Evolutionary conservation across 2,329 filamentous ascomycete genomes (phyloP).

Genomic region (Phialophora macrospora): DNA sequence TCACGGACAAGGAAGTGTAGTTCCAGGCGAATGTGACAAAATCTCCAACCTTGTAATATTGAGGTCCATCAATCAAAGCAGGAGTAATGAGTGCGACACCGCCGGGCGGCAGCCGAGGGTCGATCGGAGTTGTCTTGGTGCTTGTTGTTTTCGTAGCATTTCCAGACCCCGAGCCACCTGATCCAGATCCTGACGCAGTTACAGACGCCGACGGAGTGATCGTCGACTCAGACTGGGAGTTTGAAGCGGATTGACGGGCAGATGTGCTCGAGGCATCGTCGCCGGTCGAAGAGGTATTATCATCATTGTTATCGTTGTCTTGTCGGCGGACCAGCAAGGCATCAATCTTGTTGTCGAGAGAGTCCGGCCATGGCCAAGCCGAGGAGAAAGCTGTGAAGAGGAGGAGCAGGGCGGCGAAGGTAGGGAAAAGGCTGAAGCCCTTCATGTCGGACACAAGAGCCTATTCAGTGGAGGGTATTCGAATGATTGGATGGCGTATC

Average conservation of each 20-base stretch:
- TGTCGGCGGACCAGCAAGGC: constrained; percentile 39
- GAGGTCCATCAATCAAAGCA: constrained; percentile 52
- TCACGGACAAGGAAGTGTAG: constrained; percentile 64
- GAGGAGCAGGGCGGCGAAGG: constrained; percentile 36
- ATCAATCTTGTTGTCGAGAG: constrained; percentile 34
- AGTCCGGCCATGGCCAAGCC: constrained; percentile 44
- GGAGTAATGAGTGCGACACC: constrained; percentile 68
- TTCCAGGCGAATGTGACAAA: constrained; percentile 70
- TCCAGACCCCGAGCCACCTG: constrained; percentile 30
- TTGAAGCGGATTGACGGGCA: constrained; percentile 20
- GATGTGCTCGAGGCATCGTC: constrained; percentile 21
- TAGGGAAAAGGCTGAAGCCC: constrained; percentile 34
- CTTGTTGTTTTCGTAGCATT: constrained; percentile 30
- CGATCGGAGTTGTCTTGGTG: constrained; percentile 52
- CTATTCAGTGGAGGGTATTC: constrained; percentile 4
- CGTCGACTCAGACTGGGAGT: constrained; percentile 15
- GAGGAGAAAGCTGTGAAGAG: constrained; percentile 39
- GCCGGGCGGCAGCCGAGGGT: constrained; percentile 61
- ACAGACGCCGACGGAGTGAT: constrained; percentile 14
- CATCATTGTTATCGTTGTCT: constrained; percentile 21
- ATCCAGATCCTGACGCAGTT: constrained; percentile 26
- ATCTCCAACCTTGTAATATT: constrained; percentile 69
- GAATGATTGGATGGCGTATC: background rate
- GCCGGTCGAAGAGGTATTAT: constrained; percentile 7
- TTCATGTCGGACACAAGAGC: constrained; percentile 29